Conservation (phyloP, 1,284 basidiomycete species). For the Ceratobasidium sp. region DNA sequence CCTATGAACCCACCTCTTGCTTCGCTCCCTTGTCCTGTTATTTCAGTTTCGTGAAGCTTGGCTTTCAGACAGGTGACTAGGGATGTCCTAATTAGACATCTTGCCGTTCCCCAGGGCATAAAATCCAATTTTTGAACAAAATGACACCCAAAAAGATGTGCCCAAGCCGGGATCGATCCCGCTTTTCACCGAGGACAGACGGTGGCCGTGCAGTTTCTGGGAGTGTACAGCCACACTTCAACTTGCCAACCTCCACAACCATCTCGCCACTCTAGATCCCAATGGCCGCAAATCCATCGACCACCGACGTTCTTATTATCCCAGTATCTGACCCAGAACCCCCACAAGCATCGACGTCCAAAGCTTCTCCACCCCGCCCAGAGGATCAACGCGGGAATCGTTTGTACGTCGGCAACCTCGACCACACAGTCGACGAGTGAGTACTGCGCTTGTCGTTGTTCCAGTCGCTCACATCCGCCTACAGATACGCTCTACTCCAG, state of each 20-base stretch:
- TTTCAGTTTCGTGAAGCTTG: too few species aligned
- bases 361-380: constrained; percentile 1
- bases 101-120: too few species aligned
- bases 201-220: too few species aligned
- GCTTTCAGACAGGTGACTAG: too few species aligned
- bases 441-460: constrained; percentile 55
- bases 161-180: too few species aligned
- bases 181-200: too few species aligned
- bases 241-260: background rate
- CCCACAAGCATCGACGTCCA: constrained; percentile 36
- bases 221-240: background rate
- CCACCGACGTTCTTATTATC: constrained; percentile 30
- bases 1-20: too few species aligned
- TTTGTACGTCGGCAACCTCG: constrained; percentile 92
- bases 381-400: constrained; percentile 57
- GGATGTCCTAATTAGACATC: too few species aligned
- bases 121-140: too few species aligned
- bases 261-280: background rate
- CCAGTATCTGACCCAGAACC: constrained; percentile 11
- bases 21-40: too few species aligned
- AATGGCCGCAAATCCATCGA: constrained; percentile 41
- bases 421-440: constrained; percentile 90
- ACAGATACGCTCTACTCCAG: constrained; percentile 87
- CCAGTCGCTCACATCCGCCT: background rate
- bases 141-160: too few species aligned